Evolutionary conservation across 139 green algal genomes (phyloP), one percentile per base, ranked within the genome.

Genomic region (Parachlorella kessleri): DNA sequence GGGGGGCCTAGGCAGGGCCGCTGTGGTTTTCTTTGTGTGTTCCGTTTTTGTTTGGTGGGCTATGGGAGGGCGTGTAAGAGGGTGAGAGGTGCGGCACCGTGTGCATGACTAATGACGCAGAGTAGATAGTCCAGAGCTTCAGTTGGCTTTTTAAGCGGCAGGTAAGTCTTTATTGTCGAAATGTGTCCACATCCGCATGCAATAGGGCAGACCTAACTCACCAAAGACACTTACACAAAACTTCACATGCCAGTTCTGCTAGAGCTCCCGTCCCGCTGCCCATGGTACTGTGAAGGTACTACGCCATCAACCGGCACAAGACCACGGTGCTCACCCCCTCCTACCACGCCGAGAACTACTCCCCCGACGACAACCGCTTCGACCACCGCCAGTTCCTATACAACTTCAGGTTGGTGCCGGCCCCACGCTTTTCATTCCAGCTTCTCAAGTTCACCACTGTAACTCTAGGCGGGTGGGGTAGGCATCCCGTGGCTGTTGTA

Each of bases 341-440:
- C 4, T 99, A 98, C 83, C 96, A 99, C 81, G 96, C 96, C 3
- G 96, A 98, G 79, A 93, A 75, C 76, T 99, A 99, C 88, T 97
- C 91, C 6, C 93, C 93, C 3, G 96, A 99, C 39, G 96, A 99
- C 91, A 97, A 99, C 82, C 83, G 96, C 9, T 98, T 95, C 73
- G 95, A 99, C 82, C 91, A 98, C 79, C 82, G 95, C 14, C 96
- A 93, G 76, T 98, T 99, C 76, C 77, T 98, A 66, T 99, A 99
- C 91, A 98, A 98, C 84, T 69, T 88, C 5, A 42, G 72, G 63
- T 89, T 84, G 84, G 79, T 28, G 48, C n/a, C n/a, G n/a, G n/a
- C n/a, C n/a, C n/a, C n/a, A n/a, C n/a, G n/a, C n/a, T n/a, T n/a
- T n/a, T n/a, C n/a, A n/a, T n/a, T n/a, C n/a, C n/a, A n/a, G n/a